A percentile compares a stretch with the other conserved stretches of the same genome.
Evolutionary conservation across 2,329 filamentous ascomycete species (phyloP).

Genomic region (Fusarium incarnatum): DNA sequence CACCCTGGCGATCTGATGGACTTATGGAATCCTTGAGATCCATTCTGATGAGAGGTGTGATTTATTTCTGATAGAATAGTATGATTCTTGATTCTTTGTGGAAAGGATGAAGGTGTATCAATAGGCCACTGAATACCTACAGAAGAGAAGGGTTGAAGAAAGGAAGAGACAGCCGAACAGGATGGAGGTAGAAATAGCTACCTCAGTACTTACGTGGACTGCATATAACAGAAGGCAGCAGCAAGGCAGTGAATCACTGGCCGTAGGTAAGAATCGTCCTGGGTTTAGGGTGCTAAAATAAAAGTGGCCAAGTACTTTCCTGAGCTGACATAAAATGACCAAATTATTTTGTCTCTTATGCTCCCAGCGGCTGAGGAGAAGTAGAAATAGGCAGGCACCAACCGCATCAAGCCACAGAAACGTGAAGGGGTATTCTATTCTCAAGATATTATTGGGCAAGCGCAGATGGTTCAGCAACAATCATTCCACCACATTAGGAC

Average conservation of each 20-base stretch:
- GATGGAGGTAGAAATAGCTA: not conserved
- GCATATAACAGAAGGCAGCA: not conserved
- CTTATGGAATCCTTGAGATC: slow-evolving; percentile 31
- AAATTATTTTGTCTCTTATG: not conserved
- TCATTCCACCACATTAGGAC: slow-evolving; percentile 18
- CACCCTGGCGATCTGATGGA: slow-evolving; percentile 36
- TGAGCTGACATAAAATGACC: not conserved
- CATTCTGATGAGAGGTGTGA: slow-evolving; percentile 21
- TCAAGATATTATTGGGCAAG: slow-evolving; percentile 7
- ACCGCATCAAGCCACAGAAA: slow-evolving; percentile 15
- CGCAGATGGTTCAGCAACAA: slow-evolving; percentile 3
- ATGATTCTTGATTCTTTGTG: not conserved
- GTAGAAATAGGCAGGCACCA: slow-evolving; percentile 16
- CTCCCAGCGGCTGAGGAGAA: not conserved
- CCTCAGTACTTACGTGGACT: not conserved
- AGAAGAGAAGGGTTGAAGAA: not conserved
- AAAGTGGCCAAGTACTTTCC: not conserved
- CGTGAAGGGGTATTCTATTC: not conserved
- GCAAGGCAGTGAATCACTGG: slow-evolving; percentile 10
- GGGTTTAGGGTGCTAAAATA: not conserved
- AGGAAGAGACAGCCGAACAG: not conserved
- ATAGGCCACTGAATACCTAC: not conserved
- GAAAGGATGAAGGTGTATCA: not conserved
- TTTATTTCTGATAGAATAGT: too few species aligned
- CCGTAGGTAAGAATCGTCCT: not conserved